phyloP scores from a whole-genome alignment of 2,329 filamentous ascomycete species.

The Stagonosporopsis cucurbitacearum region DNA sequence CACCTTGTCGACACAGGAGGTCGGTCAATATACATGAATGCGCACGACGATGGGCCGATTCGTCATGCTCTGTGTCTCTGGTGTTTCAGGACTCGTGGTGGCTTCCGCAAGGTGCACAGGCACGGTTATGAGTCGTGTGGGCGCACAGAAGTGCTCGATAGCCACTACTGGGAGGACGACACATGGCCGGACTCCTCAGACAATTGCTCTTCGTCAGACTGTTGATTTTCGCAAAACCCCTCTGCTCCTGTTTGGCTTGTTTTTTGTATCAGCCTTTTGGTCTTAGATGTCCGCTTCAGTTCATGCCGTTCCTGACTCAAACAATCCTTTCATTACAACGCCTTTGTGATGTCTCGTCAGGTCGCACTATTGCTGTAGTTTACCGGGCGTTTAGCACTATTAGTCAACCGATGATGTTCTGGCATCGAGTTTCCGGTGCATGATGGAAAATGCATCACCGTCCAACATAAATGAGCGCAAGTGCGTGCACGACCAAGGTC shows the following conservation, averaged over 20 bases:
- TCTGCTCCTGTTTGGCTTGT: background rate
- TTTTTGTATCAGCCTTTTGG: background rate
- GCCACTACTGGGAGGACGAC: constrained; percentile 38
- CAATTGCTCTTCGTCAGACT: background rate
- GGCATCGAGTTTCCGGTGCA: background rate
- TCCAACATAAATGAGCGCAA: background rate
- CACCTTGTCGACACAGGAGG: constrained; percentile 37
- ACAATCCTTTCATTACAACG: background rate
- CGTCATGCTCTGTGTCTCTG: constrained; percentile 33
- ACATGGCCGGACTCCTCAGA: constrained; percentile 2
- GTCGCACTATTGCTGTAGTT: background rate
- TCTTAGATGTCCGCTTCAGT: background rate
- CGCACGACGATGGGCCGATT: constrained; percentile 33
- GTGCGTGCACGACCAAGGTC: no score
- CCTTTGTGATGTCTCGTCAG: background rate
- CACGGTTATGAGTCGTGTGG: constrained; percentile 41
- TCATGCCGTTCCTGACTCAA: background rate
- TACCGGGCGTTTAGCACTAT: background rate
- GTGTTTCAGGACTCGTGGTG: constrained; percentile 38
- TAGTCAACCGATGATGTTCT: background rate
- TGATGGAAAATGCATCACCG: background rate
- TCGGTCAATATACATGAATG: constrained; percentile 34
- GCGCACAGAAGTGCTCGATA: constrained; percentile 31
- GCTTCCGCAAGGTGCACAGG: constrained; percentile 29
- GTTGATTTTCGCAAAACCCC: background rate